A percentile compares a stretch with the other conserved stretches of the same genome.
Evolutionary conservation across 169 alveolate genomes (phyloP).

Genomic region (Plasmodium fragile): DNA sequence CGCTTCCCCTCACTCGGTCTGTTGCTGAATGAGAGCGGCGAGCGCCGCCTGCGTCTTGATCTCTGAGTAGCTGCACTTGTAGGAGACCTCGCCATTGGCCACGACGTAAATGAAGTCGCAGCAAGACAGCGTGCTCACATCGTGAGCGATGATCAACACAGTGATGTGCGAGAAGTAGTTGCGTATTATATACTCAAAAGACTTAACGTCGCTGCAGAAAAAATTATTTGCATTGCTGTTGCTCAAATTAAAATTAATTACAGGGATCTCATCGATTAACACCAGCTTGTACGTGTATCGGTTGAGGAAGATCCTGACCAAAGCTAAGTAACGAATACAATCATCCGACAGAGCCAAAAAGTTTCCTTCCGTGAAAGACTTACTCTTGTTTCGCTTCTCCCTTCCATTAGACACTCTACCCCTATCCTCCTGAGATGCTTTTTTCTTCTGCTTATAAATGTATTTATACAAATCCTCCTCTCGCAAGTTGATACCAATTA

Average conservation of each 20-base stretch:
- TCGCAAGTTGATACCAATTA: slow-evolving; percentile 44
- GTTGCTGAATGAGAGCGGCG: slow-evolving; percentile 29
- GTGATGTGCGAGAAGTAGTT: slow-evolving; percentile 78
- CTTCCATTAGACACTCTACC: background rate
- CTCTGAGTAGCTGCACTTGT: slow-evolving; percentile 39
- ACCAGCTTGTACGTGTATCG: slow-evolving; percentile 82
- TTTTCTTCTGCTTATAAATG: slow-evolving; percentile 34
- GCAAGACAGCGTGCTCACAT: slow-evolving; percentile 78
- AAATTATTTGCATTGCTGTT: slow-evolving; percentile 6
- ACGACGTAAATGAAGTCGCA: slow-evolving; percentile 82
- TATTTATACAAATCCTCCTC: slow-evolving; percentile 43
- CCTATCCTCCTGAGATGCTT: background rate
- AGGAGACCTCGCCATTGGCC: slow-evolving; percentile 77
- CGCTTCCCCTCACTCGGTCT: background rate
- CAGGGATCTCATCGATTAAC: slow-evolving; percentile 89
- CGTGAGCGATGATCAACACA: slow-evolving; percentile 81
- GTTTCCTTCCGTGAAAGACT: background rate
- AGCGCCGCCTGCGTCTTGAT: slow-evolving; percentile 49
- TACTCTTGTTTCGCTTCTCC: background rate
- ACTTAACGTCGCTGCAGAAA: slow-evolving; percentile 24
- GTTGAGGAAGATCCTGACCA: slow-evolving; percentile 83
- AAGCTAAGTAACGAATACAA: slow-evolving; percentile 81
- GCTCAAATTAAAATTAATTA: background rate
- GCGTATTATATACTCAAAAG: slow-evolving; percentile 65
- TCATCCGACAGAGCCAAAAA: slow-evolving; percentile 76